phyloP scores from a whole-genome alignment of 2,329 filamentous ascomycete genomes.

The Pseudogymnoascus sp. region DNA sequence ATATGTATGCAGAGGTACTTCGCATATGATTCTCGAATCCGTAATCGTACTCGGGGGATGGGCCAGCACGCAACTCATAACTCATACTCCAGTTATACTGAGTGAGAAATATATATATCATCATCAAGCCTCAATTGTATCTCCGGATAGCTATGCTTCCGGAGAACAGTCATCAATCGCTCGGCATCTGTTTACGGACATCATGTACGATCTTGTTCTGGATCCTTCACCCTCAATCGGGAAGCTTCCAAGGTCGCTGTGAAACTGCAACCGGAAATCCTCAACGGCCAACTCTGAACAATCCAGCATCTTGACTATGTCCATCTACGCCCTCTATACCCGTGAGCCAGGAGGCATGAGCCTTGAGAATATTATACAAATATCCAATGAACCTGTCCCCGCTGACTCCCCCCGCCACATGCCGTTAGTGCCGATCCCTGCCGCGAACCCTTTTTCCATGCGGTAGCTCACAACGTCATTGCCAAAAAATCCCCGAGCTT shows the following conservation, averaged over 20 bases:
- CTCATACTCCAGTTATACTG: not conserved
- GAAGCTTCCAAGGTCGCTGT: not conserved
- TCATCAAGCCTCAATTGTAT: not conserved
- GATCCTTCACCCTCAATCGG: not conserved
- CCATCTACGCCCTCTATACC: not conserved
- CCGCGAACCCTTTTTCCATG: not conserved
- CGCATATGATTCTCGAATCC: constrained; percentile 3
- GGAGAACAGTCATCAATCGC: not conserved
- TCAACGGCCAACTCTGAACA: not conserved
- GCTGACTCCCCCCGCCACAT: not conserved
- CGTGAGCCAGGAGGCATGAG: not conserved
- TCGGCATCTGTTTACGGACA: not conserved
- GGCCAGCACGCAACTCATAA: not conserved
- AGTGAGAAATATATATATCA: not conserved
- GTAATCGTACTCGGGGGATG: not conserved
- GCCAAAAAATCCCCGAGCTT: not conserved
- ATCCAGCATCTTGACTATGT: not conserved
- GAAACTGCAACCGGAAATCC: not conserved
- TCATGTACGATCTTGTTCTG: not conserved
- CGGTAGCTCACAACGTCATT: not conserved
- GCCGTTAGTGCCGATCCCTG: not conserved
- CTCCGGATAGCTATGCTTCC: not conserved
- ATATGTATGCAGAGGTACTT: not conserved
- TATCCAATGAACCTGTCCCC: not conserved
- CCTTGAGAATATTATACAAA: not conserved